phyloP scores from a whole-genome alignment of 805 yeast genomes.

The Kodamaea laetipori region DNA sequence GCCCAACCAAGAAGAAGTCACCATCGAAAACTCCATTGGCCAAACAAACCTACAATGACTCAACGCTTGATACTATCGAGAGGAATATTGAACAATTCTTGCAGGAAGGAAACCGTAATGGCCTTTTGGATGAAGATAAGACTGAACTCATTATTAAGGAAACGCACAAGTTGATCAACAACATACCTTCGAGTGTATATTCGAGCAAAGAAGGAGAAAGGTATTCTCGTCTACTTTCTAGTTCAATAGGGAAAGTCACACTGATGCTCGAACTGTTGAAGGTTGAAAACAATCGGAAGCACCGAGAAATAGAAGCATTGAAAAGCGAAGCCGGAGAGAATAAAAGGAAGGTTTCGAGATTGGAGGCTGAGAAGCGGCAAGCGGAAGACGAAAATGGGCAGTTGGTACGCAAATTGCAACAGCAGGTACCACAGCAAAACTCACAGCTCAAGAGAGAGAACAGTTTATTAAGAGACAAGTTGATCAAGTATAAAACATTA shows the following conservation, averaged over 20 bases:
- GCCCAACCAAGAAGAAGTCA: slow-evolving; percentile 18
- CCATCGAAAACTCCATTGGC: background rate
- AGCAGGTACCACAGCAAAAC: slow-evolving; percentile 21
- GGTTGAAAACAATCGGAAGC: background rate
- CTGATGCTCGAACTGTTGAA: slow-evolving; percentile 11
- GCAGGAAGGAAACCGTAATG: slow-evolving; percentile 5
- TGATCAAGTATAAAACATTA: slow-evolving; percentile 34
- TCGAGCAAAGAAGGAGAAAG: slow-evolving; percentile 29
- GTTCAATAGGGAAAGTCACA: slow-evolving; percentile 32
- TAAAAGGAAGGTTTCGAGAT: background rate
- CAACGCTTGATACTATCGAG: slow-evolving; percentile 13
- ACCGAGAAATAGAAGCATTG: slow-evolving; percentile 5
- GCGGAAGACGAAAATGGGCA: slow-evolving; percentile 14
- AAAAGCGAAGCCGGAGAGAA: background rate
- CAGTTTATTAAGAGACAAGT: slow-evolving; percentile 33
- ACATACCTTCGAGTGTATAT: slow-evolving; percentile 23
- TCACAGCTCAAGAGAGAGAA: slow-evolving; percentile 29
- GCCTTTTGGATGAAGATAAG: slow-evolving; percentile 15
- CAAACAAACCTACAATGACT: slow-evolving; percentile 1
- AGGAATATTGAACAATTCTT: slow-evolving; percentile 16
- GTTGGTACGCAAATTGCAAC: slow-evolving; percentile 18
- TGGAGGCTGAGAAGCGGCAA: slow-evolving; percentile 13
- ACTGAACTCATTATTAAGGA: slow-evolving; percentile 29
- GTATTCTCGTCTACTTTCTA: slow-evolving; percentile 27
- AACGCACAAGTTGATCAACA: slow-evolving; percentile 31